phyloP scores from a whole-genome alignment of 805 yeast genomes.

The Nakazawaea ernobii region DNA sequence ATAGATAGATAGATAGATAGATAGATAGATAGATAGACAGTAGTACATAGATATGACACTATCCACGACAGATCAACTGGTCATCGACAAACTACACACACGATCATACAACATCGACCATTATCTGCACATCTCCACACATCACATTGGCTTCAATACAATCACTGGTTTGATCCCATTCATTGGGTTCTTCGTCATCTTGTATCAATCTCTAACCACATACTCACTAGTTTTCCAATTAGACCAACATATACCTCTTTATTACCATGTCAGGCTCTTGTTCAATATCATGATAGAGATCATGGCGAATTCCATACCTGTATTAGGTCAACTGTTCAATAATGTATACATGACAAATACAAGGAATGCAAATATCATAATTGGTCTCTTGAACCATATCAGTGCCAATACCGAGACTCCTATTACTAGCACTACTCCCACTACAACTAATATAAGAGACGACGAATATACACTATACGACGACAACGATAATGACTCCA shows the following conservation, averaged over 20 bases:
- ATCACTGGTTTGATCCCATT: constrained; percentile 33
- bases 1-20: too few species aligned
- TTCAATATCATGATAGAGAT: constrained; percentile 33
- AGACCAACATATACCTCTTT: constrained; percentile 36
- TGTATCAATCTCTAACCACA: constrained; percentile 28
- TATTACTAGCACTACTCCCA: too few species aligned
- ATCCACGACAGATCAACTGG: too few species aligned
- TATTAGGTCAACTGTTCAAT: constrained; percentile 35
- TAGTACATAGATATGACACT: too few species aligned
- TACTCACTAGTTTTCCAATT: constrained; percentile 17
- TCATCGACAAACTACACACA: constrained; percentile 25
- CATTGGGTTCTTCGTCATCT: constrained; percentile 29
- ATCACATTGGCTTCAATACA: constrained; percentile 33
- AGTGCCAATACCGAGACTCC: too few species aligned
- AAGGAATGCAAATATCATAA: constrained; percentile 31
- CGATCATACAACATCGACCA: constrained; percentile 37
- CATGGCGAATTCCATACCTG: constrained; percentile 33
- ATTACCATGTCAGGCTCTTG: constrained; percentile 30
- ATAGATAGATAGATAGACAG: too few species aligned
- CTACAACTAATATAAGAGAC: too few species aligned
- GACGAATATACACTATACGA: neutral
- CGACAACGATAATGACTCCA: neutral
- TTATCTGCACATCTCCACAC: constrained; percentile 32
- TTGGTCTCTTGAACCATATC: neutral
- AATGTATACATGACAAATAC: constrained; percentile 36